These are phyloP conservation scores for Sorghum bicolor DNA, from an alignment of 176 grass and related monocot species.

Conservation along the genomic window DNA sequence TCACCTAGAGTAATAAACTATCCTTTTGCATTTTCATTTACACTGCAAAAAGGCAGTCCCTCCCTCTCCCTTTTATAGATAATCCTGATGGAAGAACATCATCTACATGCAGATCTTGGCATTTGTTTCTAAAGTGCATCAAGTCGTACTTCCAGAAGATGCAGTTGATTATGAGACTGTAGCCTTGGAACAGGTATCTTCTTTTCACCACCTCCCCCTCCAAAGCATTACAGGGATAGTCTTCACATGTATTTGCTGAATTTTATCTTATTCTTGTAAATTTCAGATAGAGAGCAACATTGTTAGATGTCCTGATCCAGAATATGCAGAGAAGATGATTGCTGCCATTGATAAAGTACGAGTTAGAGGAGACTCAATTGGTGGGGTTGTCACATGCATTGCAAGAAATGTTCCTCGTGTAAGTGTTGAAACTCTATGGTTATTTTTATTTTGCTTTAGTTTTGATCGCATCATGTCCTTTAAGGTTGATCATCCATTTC, in stretches of 20 bases:
- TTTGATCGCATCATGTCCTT: constrained; percentile 7
- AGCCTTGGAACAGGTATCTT: constrained; percentile 74
- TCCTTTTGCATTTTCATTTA: constrained; percentile 11
- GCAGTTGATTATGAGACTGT: constrained; percentile 78
- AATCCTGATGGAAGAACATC: constrained; percentile 5
- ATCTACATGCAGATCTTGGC: constrained; percentile 58
- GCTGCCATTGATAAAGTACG: constrained; percentile 84
- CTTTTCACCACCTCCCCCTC: constrained; percentile 8
- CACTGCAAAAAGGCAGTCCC: not conserved
- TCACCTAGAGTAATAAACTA: not conserved
- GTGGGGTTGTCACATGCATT: constrained; percentile 96
- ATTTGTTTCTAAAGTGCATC: constrained; percentile 98
- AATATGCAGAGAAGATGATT: constrained; percentile 98
- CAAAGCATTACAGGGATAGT: constrained; percentile 7
- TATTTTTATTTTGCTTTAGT: constrained; percentile 10
- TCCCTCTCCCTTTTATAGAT: not conserved
- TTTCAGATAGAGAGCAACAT: constrained; percentile 98
- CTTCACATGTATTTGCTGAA: constrained; percentile 24
- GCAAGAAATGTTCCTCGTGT: constrained; percentile 97
- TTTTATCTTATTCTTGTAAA: constrained; percentile 27
- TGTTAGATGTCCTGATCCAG: constrained; percentile 87
- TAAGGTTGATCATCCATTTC: not conserved
- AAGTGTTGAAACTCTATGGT: constrained; percentile 33
- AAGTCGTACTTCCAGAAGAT: constrained; percentile 87
- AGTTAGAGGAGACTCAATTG: constrained; percentile 86